Percentiles rank a stretch among this genome's conserved stretches.
Evolutionary conservation across 257 asterid species (phyloP).

Genomic region (Coffea eugenioides): DNA sequence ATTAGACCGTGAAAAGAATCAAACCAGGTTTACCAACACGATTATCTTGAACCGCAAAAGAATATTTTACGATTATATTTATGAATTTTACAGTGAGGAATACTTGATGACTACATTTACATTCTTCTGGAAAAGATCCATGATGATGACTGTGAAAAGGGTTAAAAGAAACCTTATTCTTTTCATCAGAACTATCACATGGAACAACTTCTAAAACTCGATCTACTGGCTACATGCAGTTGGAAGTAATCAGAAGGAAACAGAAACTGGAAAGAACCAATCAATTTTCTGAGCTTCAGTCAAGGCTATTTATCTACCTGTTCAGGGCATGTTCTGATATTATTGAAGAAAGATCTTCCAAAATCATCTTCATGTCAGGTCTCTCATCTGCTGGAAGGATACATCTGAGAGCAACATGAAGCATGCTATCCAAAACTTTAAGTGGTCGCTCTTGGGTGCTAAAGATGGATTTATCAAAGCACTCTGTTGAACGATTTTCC

Average conservation of each 20-base stretch:
- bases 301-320: conserved; percentile 11
- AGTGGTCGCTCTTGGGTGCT: conserved; percentile 26
- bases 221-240: conserved; percentile 4
- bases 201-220: neutral
- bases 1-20: neutral
- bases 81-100: neutral
- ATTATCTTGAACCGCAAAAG: neutral
- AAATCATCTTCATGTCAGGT: conserved; percentile 67
- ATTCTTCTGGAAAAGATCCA: neutral
- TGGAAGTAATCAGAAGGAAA: conserved; percentile 9
- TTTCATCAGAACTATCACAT: neutral
- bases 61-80: neutral
- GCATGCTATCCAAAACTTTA: conserved; percentile 45
- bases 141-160: neutral
- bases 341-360: conserved; percentile 58
- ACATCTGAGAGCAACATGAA: conserved; percentile 63
- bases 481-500: conserved; percentile 51
- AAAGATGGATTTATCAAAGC: conserved; percentile 47
- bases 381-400: conserved; percentile 77
- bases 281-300: neutral
- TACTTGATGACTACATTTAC: neutral
- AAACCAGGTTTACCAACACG: neutral
- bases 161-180: conserved; percentile 3
- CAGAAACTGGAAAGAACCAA: conserved; percentile 15
- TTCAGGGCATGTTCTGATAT: conserved; percentile 22